Conservation (phyloP, 805 yeast species). For the Saturnispora ahearnii region DNA sequence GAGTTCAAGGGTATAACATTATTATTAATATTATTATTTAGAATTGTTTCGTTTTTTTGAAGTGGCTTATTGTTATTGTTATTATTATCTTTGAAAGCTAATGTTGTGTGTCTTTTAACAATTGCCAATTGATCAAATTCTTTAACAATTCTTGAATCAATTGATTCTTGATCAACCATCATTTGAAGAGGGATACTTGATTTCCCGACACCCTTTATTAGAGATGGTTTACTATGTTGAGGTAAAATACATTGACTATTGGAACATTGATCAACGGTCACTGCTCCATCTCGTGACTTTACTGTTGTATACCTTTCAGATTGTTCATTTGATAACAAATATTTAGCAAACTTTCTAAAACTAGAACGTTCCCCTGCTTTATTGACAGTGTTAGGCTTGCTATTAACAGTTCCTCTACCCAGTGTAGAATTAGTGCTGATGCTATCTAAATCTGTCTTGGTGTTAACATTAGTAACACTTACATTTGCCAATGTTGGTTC, state of each 20-base stretch:
- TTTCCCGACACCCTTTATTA: not conserved
- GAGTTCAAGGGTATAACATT: not conserved
- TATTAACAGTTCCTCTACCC: not conserved
- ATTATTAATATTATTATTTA: not conserved
- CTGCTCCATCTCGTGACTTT: not conserved
- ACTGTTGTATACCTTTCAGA: not conserved
- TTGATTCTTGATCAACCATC: not conserved
- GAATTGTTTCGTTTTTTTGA: constrained; percentile 13
- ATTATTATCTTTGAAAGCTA: not conserved
- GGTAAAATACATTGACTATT: not conserved
- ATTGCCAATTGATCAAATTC: constrained; percentile 1
- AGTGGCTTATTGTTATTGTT: not conserved
- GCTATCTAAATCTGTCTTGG: not conserved
- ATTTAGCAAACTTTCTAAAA: constrained; percentile 22
- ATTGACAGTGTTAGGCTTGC: not conserved
- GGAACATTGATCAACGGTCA: not conserved
- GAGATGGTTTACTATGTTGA: not conserved
- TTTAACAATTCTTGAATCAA: not conserved
- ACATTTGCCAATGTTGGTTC: not conserved
- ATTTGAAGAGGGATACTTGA: not conserved
- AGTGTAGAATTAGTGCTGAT: not conserved
- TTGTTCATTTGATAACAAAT: constrained; percentile 15
- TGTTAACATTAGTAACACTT: not conserved
- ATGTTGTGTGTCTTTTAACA: constrained; percentile 4
- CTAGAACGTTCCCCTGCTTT: constrained; percentile 18